Evolutionary conservation across 1,284 basidiomycete genomes (phyloP).

Genomic region (Papiliotrema flavescens): DNA sequence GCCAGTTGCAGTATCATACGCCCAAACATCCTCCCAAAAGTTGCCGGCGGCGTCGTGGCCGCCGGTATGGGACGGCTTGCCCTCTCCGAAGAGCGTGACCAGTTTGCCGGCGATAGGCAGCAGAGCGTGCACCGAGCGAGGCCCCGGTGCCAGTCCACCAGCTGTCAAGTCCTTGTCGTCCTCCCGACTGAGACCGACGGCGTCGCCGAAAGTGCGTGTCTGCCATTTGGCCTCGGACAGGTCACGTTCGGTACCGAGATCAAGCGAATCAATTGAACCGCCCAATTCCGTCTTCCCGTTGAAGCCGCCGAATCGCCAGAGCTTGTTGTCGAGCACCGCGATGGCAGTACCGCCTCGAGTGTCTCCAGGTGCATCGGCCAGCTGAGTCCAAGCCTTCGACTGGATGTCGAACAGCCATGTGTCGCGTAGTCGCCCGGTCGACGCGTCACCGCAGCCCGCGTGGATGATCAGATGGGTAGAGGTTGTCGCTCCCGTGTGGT

Average conservation of each 20-base stretch:
- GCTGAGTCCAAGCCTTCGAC: constrained; percentile 11
- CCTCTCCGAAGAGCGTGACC: constrained; percentile 26
- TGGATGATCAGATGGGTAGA: constrained; percentile 19
- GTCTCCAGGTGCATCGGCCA: constrained; percentile 24
- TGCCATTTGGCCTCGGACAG: constrained; percentile 4
- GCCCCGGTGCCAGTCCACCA: constrained; percentile 10
- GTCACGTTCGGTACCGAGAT: neutral
- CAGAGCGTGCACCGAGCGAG: constrained; percentile 23
- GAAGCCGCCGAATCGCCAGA: constrained; percentile 34
- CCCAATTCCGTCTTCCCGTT: constrained; percentile 31
- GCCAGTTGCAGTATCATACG: constrained; percentile 8
- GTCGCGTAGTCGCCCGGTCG: constrained; percentile 21
- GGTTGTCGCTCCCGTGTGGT: constrained; percentile 18
- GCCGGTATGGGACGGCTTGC: constrained; percentile 26
- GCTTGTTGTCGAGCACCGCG: constrained; percentile 3
- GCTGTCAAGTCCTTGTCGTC: neutral
- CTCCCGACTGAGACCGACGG: constrained; percentile 11
- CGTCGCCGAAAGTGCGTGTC: constrained; percentile 5
- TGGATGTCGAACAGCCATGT: constrained; percentile 24
- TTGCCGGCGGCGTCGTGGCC: constrained; percentile 35
- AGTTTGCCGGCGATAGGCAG: constrained; percentile 12
- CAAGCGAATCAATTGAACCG: constrained; percentile 22
- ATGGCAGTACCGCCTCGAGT: constrained; percentile 26
- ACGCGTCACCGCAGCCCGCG: constrained; percentile 25
- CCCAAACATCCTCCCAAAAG: constrained; percentile 36